Conservation (phyloP, 768 basidiomycete genomes). For the Tubosaeta brunneosetosa region DNA sequence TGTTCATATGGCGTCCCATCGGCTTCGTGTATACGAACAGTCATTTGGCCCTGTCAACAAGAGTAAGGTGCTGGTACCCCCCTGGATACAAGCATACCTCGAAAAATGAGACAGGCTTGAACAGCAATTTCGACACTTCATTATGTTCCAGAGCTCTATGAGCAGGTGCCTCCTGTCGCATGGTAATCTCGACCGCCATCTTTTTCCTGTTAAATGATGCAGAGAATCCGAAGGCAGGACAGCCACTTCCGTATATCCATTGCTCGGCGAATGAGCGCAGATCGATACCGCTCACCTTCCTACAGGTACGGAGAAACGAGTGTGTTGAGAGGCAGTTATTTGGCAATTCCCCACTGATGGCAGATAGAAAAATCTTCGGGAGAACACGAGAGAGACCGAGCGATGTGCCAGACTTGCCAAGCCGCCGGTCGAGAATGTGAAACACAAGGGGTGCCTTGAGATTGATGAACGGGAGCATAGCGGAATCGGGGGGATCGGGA, state of each 20-base stretch:
- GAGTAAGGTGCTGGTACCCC: constrained; percentile 6
- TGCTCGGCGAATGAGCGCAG: constrained; percentile 92
- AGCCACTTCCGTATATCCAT: constrained; percentile 98
- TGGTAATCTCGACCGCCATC: constrained; percentile 95
- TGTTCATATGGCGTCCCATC: constrained; percentile 99
- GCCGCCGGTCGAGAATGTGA: constrained; percentile 88
- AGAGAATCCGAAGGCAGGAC: constrained; percentile 84
- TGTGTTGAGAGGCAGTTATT: constrained; percentile 87
- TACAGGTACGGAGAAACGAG: constrained; percentile 83
- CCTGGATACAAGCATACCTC: constrained; percentile 49
- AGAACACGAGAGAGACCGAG: constrained; percentile 91
- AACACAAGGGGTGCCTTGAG: constrained; percentile 95
- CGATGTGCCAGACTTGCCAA: constrained; percentile 93
- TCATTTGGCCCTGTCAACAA: constrained; percentile 80
- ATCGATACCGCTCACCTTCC: constrained; percentile 92
- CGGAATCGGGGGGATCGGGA: constrained; percentile 77
- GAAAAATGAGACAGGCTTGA: constrained; percentile 87
- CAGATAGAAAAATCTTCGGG: constrained; percentile 91
- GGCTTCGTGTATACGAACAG: constrained; percentile 97
- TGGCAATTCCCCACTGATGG: constrained; percentile 84
- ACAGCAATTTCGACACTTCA: constrained; percentile 57
- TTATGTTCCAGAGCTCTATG: constrained; percentile 59
- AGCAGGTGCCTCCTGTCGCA: constrained; percentile 86
- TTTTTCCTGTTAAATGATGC: constrained; percentile 96
- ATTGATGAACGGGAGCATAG: constrained; percentile 82